Percentiles rank a stretch among this genome's conserved stretches.
phyloP scores from a whole-genome alignment of 768 basidiomycete species.

The Hypholoma fasciculare region DNA sequence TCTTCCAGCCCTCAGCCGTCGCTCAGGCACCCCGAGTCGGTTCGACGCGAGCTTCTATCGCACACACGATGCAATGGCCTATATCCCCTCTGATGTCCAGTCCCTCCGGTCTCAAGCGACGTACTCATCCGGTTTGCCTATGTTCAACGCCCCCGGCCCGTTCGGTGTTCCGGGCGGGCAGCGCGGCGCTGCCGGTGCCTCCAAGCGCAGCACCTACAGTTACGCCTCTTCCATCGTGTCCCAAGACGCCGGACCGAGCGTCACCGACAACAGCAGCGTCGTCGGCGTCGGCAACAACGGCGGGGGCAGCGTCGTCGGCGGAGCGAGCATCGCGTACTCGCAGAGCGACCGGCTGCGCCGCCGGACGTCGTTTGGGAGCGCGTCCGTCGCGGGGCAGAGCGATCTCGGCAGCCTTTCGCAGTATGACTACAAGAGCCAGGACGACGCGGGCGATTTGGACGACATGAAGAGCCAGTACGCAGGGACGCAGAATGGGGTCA shows the following conservation, averaged over 20 bases:
- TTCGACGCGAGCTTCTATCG: slow-evolving; percentile 97
- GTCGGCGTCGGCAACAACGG: slow-evolving; percentile 32
- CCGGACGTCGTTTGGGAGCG: slow-evolving; percentile 68
- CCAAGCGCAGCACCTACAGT: slow-evolving; percentile 74
- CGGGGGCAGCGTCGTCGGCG: slow-evolving; percentile 42
- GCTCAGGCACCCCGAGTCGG: slow-evolving; percentile 89
- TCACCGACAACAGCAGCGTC: slow-evolving; percentile 62
- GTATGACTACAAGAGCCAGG: slow-evolving; percentile 89
- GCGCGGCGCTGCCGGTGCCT: slow-evolving; percentile 57
- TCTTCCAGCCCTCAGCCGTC: slow-evolving; percentile 45
- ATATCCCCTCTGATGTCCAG: slow-evolving; percentile 94
- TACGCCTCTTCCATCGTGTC: slow-evolving; percentile 94
- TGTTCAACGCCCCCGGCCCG: slow-evolving; percentile 72
- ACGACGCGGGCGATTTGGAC: slow-evolving; percentile 75
- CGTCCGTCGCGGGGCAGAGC: slow-evolving; percentile 71
- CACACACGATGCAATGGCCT: slow-evolving; percentile 89
- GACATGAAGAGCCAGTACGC: slow-evolving; percentile 90
- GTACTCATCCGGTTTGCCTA: slow-evolving; percentile 88
- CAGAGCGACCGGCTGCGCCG: slow-evolving; percentile 89
- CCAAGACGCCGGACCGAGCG: slow-evolving; percentile 74
- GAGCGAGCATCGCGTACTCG: slow-evolving; percentile 72
- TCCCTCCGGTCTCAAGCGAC: slow-evolving; percentile 96
- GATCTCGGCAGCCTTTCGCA: slow-evolving; percentile 80
- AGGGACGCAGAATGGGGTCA: slow-evolving; percentile 82
- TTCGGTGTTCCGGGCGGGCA: slow-evolving; percentile 60